phyloP scores from a whole-genome alignment of 352 stramenopile genomes.

The Globisporangium iwayamae region DNA sequence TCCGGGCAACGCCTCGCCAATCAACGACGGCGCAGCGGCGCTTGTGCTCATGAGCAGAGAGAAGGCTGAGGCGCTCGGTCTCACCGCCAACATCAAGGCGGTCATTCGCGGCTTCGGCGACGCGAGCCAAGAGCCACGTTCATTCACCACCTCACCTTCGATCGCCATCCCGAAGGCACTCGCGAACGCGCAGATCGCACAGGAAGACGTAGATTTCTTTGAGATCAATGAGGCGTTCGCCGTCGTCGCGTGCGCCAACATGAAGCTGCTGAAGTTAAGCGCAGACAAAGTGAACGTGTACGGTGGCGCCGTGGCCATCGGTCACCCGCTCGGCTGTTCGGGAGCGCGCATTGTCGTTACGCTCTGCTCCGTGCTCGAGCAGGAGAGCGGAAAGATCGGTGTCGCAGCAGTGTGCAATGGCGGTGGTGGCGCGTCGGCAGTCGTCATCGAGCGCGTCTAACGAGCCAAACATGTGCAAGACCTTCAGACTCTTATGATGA shows the following conservation, averaged over 20 bases:
- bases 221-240: constrained; percentile 99
- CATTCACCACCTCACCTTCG: constrained; percentile 93
- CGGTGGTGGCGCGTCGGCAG: constrained; percentile 92
- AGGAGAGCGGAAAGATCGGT: constrained; percentile 88
- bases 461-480: not conserved
- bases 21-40: constrained; percentile 95
- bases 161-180: constrained; percentile 90
- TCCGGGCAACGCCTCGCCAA: constrained; percentile 91
- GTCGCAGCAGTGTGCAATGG: constrained; percentile 97
- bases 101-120: constrained; percentile 68
- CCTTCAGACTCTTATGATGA: too few species aligned
- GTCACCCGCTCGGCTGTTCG: constrained; percentile 65
- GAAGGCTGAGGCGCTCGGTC: constrained; percentile 57
- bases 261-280: constrained; percentile 88
- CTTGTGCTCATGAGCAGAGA: constrained; percentile 91
- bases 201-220: constrained; percentile 92
- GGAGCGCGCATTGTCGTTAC: constrained; percentile 90
- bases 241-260: constrained; percentile 93
- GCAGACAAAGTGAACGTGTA: constrained; percentile 91
- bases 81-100: constrained; percentile 53
- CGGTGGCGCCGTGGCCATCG: constrained; percentile 75
- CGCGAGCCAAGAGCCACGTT: constrained; percentile 73
- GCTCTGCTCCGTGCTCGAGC: constrained; percentile 89
- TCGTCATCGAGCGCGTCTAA: constrained; percentile 89
- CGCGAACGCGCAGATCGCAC: constrained; percentile 63